Base-by-base conservation (phyloP, 345 rosid species). In the Trapa bicornis region DNA sequence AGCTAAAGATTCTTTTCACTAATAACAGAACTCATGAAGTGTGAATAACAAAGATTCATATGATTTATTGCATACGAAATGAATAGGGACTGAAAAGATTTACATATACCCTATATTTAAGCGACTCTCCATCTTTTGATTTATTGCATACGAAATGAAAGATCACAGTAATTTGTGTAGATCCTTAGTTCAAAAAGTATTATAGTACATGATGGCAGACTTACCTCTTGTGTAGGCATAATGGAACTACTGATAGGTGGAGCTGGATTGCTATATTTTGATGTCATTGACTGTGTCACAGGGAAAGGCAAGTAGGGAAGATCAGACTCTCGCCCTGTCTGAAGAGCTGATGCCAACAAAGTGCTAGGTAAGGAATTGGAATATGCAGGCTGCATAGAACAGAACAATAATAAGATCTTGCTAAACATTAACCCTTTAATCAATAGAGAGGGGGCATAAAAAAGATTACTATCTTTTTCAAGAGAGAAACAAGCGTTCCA, bases 221-320 rank as follows among this genome's bases (percentile, higher is more conserved):
- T 37, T 73, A 85, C 99, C 97, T 94, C 99, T 58, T 95, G 78
- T 80, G 87, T 80, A 69, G 96, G 82, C 22, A 90, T 78, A 68
- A 81, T 80, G 66, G 92, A 85, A 76, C 87, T 89, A 71, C 85
- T 80, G 68, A 85, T 74, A 47, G 99, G 73, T 69, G 98, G 82
- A 66, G 85, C 77, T 15, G 86, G 74, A 74, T 75, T 90, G 83
- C 74, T 80, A 66, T 74, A 87, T 78, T 86, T 87, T 37, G 89
- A 67, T 36, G 92, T 85, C 86, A 81, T 77, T 37, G 89, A 79
- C 74, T 90, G 96, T 45, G 88, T 70, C 71, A 77, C 77, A 4
- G 91, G 83, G 72, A 94, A 87, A 10, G 97, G 87, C 53, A 96
- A 89, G 72, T 87, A 91, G 71, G 86, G 85, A 63, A 86, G 84